Base-by-base conservation (phyloP, 371 early-diverging fungal species). In the Rhizopus stolonifer region DNA sequence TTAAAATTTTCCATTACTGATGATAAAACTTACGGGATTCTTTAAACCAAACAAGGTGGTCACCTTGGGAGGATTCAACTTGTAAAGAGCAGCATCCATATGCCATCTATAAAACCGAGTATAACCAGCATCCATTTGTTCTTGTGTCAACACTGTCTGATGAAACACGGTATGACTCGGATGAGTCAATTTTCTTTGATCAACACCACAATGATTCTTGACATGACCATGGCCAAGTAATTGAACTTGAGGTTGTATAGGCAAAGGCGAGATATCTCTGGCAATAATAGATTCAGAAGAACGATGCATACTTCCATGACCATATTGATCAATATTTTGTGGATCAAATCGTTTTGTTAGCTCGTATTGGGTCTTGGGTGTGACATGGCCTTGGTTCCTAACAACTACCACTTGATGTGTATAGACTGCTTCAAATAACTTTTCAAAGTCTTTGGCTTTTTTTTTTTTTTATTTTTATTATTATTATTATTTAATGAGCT, bases 41-140 rank as follows among this genome's bases (percentile, higher is more conserved):
- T 77, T 68, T 1, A 70, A 49, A 14, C 73, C 69, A 59, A 77
- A 77, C 21, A 77, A 54, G 13, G 67, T 71, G 14, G 77, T 77
- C 2, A 77, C 65, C 46, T 71, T 73, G 42, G 77, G 77, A 36
- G 72, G 77, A 19, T 77, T 69, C 6, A 73, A 48, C 34, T 61
- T 65, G 33, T 77, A 77, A 5, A 77, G 59, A 46, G 77, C 77
- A 49, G 77, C 77, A 54, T 77, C 77, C 77, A 77, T 77, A 40
- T 77, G 77, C 77, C 77, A 77, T 26, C 77, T 62, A 43, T 73
- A 77, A 50, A 77, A 77, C 2, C 77, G 56, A 7, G 77, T 77
- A 15, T 70, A 65, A 19, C 69, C 77, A 18, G 60, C 58, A 11
- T 67, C 70, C 56, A 69, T 67, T 26, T 77, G 65, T 32, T 77